These are phyloP conservation scores for Angomonas deanei DNA, from an alignment of 208 protist genomes.

Conservation along the genomic window DNA sequence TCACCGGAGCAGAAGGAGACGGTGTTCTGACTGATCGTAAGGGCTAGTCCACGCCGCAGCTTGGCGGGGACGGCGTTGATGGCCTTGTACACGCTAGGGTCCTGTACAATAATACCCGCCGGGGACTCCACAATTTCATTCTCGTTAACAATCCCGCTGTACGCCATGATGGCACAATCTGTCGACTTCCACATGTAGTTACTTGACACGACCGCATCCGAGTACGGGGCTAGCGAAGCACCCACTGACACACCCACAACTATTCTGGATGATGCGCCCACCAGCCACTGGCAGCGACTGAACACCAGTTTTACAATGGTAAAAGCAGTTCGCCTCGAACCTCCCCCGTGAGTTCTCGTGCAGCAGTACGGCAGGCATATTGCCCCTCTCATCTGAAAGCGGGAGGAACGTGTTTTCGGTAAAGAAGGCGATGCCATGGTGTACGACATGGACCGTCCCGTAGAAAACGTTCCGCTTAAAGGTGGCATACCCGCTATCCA, in stretches of 20 bases:
- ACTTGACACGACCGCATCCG: conserved; percentile 32
- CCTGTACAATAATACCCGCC: conserved; percentile 51
- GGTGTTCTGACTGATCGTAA: conserved; percentile 42
- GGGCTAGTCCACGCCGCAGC: conserved; percentile 29
- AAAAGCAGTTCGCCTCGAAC: conserved; percentile 45
- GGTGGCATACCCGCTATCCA: conserved; percentile 37
- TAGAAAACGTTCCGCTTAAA: conserved; percentile 64
- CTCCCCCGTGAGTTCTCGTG: conserved; percentile 44
- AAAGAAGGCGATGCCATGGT: conserved; percentile 36
- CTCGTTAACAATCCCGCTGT: conserved; percentile 55
- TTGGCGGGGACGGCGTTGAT: conserved; percentile 46
- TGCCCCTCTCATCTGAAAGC: background rate
- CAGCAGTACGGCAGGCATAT: conserved; percentile 18
- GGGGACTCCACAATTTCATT: conserved; percentile 55
- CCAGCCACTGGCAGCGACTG: conserved; percentile 33
- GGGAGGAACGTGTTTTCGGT: conserved; percentile 46
- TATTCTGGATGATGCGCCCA: conserved; percentile 38
- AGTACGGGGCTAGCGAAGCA: conserved; percentile 45
- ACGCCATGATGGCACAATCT: conserved; percentile 49
- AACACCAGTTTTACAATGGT: conserved; percentile 31
- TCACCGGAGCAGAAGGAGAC: conserved; percentile 45
- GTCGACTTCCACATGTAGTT: conserved; percentile 49
- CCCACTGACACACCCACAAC: conserved; percentile 32
- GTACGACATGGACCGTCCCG: conserved; percentile 61
- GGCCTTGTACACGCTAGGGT: conserved; percentile 41